These are phyloP conservation scores for Colletotrichum orbiculare DNA, from an alignment of 2,329 filamentous ascomycete genomes.

Conservation along the genomic window DNA sequence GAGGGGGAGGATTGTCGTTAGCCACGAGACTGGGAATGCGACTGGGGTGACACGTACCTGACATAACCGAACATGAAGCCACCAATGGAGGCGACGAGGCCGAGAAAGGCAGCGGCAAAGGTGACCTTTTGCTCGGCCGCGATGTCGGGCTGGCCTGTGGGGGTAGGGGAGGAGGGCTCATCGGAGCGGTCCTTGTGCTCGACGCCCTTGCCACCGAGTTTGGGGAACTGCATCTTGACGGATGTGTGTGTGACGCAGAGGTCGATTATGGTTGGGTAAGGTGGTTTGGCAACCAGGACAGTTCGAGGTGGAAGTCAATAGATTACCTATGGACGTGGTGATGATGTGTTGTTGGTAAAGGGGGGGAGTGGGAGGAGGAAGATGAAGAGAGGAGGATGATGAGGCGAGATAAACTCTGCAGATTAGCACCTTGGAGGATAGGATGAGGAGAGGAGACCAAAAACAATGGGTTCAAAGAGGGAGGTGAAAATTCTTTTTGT, in stretches of 20 bases:
- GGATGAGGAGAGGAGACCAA: slow-evolving; percentile 5
- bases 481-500: slow-evolving; percentile 15
- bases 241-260: background rate
- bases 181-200: slow-evolving; percentile 30
- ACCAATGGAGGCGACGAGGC: slow-evolving; percentile 63
- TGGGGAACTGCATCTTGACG: slow-evolving; percentile 34
- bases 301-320: background rate
- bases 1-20: background rate
- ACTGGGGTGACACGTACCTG: slow-evolving; percentile 51
- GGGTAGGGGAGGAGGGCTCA: slow-evolving; percentile 4
- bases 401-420: slow-evolving; percentile 26
- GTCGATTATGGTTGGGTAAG: background rate
- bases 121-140: slow-evolving; percentile 46
- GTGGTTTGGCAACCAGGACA: slow-evolving; percentile 1
- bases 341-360: background rate
- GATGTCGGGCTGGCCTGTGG: slow-evolving; percentile 15
- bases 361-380: background rate
- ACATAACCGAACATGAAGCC: slow-evolving; percentile 69
- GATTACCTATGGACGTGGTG: slow-evolving; percentile 3
- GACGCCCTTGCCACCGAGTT: slow-evolving; percentile 31
- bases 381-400: background rate
- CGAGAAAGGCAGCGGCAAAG: slow-evolving; percentile 58
- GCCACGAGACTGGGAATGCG: slow-evolving; percentile 2
- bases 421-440: slow-evolving; percentile 7
- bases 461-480: background rate